Evolutionary conservation across 1,284 basidiomycete species (phyloP).

Genomic region (Athelia sp.): DNA sequence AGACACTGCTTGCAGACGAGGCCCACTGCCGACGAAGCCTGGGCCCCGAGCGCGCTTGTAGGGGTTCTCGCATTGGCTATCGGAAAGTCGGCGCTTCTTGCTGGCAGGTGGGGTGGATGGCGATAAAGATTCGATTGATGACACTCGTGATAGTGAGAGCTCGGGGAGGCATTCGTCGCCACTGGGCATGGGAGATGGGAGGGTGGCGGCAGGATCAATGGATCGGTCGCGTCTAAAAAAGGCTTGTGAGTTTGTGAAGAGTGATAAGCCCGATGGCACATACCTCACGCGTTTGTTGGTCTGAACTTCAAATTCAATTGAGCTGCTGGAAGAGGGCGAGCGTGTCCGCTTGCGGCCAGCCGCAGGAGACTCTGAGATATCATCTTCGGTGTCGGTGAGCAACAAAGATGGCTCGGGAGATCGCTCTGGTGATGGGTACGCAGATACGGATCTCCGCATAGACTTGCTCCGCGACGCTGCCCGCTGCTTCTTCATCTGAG

Average conservation of each 20-base stretch:
- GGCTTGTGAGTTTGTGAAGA: not conserved
- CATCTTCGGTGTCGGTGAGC: constrained; percentile 7
- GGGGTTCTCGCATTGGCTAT: constrained; percentile 10
- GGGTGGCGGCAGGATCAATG: not conserved
- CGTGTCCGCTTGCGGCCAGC: constrained; percentile 18
- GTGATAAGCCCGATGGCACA: not conserved
- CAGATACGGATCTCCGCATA: not conserved
- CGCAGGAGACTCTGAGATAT: constrained; percentile 8
- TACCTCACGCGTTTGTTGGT: constrained; percentile 22
- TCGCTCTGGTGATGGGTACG: constrained; percentile 3
- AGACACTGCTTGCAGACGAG: constrained; percentile 21
- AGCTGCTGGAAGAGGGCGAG: constrained; percentile 1
- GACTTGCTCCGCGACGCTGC: constrained; percentile 1
- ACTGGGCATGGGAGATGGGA: constrained; percentile 19
- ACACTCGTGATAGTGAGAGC: not conserved
- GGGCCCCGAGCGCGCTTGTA: constrained; percentile 18
- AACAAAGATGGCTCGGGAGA: constrained; percentile 5
- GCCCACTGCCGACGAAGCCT: constrained; percentile 4
- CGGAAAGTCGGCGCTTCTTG: constrained; percentile 29
- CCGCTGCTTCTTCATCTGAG: not conserved
- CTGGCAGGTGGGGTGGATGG: not conserved
- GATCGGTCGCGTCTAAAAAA: not conserved
- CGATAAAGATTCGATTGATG: not conserved
- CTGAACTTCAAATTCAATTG: not conserved
- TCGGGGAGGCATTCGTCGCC: not conserved